These are phyloP conservation scores for Trichophyton mentagrophytes DNA, from an alignment of 2,329 filamentous ascomycete species.

Conservation along the genomic window DNA sequence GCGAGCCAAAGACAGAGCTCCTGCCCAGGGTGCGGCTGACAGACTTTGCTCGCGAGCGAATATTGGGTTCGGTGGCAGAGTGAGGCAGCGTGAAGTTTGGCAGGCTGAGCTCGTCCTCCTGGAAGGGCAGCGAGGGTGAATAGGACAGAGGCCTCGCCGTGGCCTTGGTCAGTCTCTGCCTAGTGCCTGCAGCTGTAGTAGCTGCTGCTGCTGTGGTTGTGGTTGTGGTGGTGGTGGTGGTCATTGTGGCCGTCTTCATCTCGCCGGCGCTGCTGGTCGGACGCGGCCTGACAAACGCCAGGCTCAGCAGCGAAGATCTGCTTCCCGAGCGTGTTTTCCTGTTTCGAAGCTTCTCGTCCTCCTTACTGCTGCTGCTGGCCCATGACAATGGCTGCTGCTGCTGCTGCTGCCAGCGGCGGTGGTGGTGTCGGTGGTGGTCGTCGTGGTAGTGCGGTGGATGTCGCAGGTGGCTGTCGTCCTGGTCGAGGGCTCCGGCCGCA, in stretches of 20 bases:
- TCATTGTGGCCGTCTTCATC: neutral
- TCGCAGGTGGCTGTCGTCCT: neutral
- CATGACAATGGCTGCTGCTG: neutral
- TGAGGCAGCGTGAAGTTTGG: neutral
- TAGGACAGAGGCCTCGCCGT: neutral
- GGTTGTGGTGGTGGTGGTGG: neutral
- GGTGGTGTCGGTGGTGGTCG: neutral
- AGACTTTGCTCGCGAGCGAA: constrained; percentile 18
- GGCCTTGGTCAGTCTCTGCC: too few relatives aligned
- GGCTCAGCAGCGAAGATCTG: neutral
- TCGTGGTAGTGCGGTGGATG: neutral
- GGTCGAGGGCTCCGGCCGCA: neutral
- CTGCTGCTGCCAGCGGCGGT: neutral
- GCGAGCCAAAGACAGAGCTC: constrained; percentile 47
- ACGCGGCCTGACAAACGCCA: neutral
- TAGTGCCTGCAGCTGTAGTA: too few relatives aligned
- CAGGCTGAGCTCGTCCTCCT: neutral
- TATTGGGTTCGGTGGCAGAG: constrained; percentile 12
- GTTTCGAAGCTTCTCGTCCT: neutral
- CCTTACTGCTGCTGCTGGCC: neutral
- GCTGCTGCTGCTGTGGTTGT: neutral
- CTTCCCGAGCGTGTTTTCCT: neutral
- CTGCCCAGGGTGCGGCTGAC: constrained; percentile 32
- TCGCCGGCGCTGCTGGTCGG: neutral
- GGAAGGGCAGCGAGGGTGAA: constrained; percentile 1